Base-by-base conservation (phyloP, 2,329 filamentous ascomycete species). In the Cercospora zeae-maydis region DNA sequence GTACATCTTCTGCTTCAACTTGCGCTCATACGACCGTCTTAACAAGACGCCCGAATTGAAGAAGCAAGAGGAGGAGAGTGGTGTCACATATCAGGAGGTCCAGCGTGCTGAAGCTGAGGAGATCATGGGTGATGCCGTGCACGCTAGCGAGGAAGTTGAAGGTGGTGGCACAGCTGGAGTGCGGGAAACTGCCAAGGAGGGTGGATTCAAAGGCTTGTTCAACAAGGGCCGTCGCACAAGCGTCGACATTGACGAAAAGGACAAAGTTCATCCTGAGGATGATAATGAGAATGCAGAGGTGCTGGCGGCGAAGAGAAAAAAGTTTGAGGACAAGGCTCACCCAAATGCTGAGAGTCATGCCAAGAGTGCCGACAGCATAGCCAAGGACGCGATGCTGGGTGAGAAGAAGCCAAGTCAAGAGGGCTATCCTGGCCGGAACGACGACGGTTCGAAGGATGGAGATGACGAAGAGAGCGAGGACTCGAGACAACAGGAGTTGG, bases 1-100 rank as follows among this genome's bases (percentile, higher is more conserved):
- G 64, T 85, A 98, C 76, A 87, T 99, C 33, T 97, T 96, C 78
- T 84, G 96, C 73, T 99, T 98, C 82, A 98, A 98, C 69, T 80
- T 99, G 42, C 86, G 95, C 19, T 92, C 90, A 1, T 99, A 96
- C 74, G 95, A 98, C 75, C 90, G 95, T 13, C 83, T 99, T 64
- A 96, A 96, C 77, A 89, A 89, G 69, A 96, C 91, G 0, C 84
- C 86, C 0, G 84, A 83, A 0, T 83, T 97, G 39, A 84, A 86
- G 69, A 84, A 89, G 70, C 86, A 90, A 62, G 93, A 97, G 74
- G 84, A 92, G 72, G 83, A 89, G 70, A 90, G 92, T 0, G 93
- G 91, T 0, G 86, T 97, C 57, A 88, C 84, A 55, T 97, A 97
- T 72, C 86, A 92, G 73, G 88, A 96, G 59, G 87, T 96, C 0